A percentile compares a stretch with the other conserved stretches of the same genome.
These are phyloP conservation scores for Wickerhamiella domercqiae DNA, from an alignment of 805 yeast species.

Conservation along the genomic window DNA sequence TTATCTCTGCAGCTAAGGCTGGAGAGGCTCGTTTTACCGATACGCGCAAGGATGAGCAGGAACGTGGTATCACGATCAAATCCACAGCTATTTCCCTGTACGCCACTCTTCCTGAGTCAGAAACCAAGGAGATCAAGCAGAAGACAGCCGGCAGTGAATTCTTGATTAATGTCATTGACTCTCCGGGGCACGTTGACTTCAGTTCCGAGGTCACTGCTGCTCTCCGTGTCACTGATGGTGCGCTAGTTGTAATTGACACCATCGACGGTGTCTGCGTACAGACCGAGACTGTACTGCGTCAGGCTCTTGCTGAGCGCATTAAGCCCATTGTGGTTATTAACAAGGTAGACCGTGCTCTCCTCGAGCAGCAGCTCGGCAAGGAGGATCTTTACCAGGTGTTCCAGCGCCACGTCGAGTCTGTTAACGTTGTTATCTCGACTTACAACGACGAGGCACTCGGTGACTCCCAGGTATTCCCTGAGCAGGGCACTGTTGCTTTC, in stretches of 20 bases:
- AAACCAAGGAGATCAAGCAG: slow-evolving; percentile 79
- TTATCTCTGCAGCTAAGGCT: slow-evolving; percentile 98
- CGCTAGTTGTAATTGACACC: slow-evolving; percentile 97
- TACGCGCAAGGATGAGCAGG: slow-evolving; percentile 99
- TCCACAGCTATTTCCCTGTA: slow-evolving; percentile 95
- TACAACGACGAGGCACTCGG: slow-evolving; percentile 82
- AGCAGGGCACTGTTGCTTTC: slow-evolving; percentile 96
- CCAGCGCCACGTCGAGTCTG: slow-evolving; percentile 98
- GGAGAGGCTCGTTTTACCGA: slow-evolving; percentile 99
- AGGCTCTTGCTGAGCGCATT: slow-evolving; percentile 97
- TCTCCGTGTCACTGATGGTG: slow-evolving; percentile 99
- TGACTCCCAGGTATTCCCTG: slow-evolving; percentile 98
- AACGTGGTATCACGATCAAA: slow-evolving; percentile 99
- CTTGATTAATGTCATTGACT: slow-evolving; percentile 95
- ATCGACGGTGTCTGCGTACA: slow-evolving; percentile 99
- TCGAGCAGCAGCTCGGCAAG: slow-evolving; percentile 96
- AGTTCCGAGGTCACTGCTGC: slow-evolving; percentile 99
- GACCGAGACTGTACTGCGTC: slow-evolving; percentile 98
- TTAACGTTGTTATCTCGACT: slow-evolving; percentile 93
- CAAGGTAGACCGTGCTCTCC: slow-evolving; percentile 99
- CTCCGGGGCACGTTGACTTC: slow-evolving; percentile 99
- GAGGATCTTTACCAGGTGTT: slow-evolving; percentile 98
- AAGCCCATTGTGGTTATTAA: slow-evolving; percentile 97
- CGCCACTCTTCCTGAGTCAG: slow-evolving; percentile 77
- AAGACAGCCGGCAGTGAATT: slow-evolving; percentile 82